Base-by-base conservation (phyloP, 148 eudicot genomes). In the Rhododendron kiyosumense region DNA sequence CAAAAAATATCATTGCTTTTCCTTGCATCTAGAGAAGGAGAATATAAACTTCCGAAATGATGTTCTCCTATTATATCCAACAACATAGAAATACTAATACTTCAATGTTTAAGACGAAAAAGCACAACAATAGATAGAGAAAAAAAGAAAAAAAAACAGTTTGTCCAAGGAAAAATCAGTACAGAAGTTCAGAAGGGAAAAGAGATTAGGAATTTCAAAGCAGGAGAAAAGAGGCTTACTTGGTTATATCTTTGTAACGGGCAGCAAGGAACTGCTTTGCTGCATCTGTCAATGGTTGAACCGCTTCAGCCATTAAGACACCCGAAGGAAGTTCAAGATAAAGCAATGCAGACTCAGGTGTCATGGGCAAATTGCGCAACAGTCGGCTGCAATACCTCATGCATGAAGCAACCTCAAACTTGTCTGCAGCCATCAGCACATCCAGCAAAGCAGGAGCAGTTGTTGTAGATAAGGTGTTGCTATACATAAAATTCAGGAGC, bases 341-440 rank as follows among this genome's bases (percentile, higher is more conserved):
- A 8, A 94, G 88, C 46, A 94, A 88, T 38, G 98, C 95, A 80
- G 95, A 93, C 84, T 93, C 98, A 0, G 98, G 98, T 84, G 93
- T 91, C 98, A 94, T 94, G 57, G 93, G 93, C 89, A 93, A 84
- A 86, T 90, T 89, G 79, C 98, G 89, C 78, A 94, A 85, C n/a
- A 90, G 78, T 79, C 91, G 89, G 83, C 95, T 94, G 86, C 98
- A 94, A 81, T 90, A 89, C 88, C 95, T 87, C 98, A 94, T 94
- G 84, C 98, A 94, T 17, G 98, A 94, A 86, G 92, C 98, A 75
- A 94, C 98, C 92, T 94, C 98, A 89, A 93, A 94, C 76, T 94
- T 94, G 89, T 94, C 98, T 7, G 98, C 98, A 85, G 98, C 95
- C 98, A 94, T 94, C 87, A 93, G 81, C 84, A 94, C 94, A 88